Conservation (phyloP, 2,329 filamentous ascomycete genomes). For the Hypoxylon sp. region DNA sequence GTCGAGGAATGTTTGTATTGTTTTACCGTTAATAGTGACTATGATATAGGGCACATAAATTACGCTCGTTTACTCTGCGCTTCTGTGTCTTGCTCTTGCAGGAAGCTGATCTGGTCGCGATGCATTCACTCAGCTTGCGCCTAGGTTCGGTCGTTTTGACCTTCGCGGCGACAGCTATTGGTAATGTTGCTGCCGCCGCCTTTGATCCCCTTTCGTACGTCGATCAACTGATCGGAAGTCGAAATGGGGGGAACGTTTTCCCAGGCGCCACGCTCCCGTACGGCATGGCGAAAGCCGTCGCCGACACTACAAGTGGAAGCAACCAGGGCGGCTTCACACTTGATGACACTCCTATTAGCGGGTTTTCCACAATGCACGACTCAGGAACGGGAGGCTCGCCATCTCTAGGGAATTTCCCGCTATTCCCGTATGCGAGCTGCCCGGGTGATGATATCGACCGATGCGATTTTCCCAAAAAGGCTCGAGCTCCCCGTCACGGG, state of each 20-base stretch:
- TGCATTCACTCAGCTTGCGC: constrained; percentile 39
- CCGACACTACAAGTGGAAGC: constrained; percentile 66
- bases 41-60: constrained; percentile 30
- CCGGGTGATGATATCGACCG: constrained; percentile 70
- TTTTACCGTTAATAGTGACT: constrained; percentile 24
- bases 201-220: constrained; percentile 60
- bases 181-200: constrained; percentile 38
- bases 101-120: constrained; percentile 33
- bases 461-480: constrained; percentile 70
- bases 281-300: constrained; percentile 68
- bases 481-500: constrained; percentile 56
- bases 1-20: constrained; percentile 35
- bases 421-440: constrained; percentile 76
- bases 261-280: constrained; percentile 57
- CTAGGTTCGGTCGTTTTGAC: constrained; percentile 38
- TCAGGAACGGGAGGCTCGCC: constrained; percentile 69
- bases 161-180: constrained; percentile 32
- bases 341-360: constrained; percentile 63
- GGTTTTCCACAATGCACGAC: constrained; percentile 71
- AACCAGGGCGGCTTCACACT: constrained; percentile 71
- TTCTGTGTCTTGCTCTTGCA: constrained; percentile 24
- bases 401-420: constrained; percentile 79
- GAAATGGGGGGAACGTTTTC: constrained; percentile 62
- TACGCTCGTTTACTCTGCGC: constrained; percentile 24
- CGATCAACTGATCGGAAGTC: constrained; percentile 67